Percentiles rank a stretch among this genome's conserved stretches.
phyloP scores from a whole-genome alignment of 371 early-diverging fungal genomes.

The Dichotomocladium elegans region DNA sequence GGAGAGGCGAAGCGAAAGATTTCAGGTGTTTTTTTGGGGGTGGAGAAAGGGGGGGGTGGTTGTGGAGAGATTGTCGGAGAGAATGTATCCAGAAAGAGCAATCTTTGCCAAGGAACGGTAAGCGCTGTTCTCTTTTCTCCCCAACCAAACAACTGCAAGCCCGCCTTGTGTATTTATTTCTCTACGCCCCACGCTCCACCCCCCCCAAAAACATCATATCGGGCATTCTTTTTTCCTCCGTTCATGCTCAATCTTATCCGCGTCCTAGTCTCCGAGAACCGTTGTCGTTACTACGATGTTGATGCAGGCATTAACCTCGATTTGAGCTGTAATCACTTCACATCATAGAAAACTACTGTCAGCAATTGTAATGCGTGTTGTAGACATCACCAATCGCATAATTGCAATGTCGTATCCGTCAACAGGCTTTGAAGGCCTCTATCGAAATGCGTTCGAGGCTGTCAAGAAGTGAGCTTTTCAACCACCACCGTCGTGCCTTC shows the following conservation, averaged over 20 bases:
- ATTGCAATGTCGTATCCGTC: conserved; percentile 75
- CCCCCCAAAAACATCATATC: background rate
- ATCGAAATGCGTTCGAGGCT: conserved; percentile 55
- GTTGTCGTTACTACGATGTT: conserved; percentile 45
- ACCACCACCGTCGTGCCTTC: too few relatives aligned
- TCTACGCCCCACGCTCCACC: too few relatives aligned
- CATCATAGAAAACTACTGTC: background rate
- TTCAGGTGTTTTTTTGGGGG: background rate
- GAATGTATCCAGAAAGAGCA: background rate
- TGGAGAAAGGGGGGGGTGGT: background rate
- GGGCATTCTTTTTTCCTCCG: background rate
- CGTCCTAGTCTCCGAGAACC: conserved; percentile 47
- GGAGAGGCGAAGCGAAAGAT: background rate
- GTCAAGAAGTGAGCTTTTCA: conserved; percentile 57
- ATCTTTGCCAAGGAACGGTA: background rate
- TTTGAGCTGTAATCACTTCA: conserved; percentile 45
- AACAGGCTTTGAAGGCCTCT: conserved; percentile 58
- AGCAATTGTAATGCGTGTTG: background rate
- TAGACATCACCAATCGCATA: conserved; percentile 61
- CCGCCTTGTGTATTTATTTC: too few relatives aligned
- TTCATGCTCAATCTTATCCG: conserved; percentile 15
- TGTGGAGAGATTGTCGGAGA: too few relatives aligned
- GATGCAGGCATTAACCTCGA: conserved; percentile 58
- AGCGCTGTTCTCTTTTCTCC: too few relatives aligned
- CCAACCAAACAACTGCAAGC: too few relatives aligned